Evolutionary conservation across 805 yeast species (phyloP).

Genomic region (Candida takata): DNA sequence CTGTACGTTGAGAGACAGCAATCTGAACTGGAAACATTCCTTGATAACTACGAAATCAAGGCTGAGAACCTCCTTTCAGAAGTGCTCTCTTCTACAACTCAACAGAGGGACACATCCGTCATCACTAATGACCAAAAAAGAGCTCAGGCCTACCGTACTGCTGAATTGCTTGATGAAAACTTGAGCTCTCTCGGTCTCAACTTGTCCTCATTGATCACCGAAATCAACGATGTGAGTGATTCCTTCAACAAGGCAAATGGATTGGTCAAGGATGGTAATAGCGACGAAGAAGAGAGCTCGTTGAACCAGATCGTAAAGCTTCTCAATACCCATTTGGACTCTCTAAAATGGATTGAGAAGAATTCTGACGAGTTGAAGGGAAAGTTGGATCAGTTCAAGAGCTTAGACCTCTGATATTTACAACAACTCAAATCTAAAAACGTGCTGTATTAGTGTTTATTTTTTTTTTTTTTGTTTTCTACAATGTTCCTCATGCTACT

Average conservation of each 20-base stretch:
- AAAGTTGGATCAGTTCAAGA: conserved; percentile 41
- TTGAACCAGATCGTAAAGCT: conserved; percentile 69
- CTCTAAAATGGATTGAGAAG: conserved; percentile 79
- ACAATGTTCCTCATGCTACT: too few relatives aligned
- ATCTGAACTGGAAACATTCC: conserved; percentile 75
- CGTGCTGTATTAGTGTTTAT: too few relatives aligned
- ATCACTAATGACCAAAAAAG: conserved; percentile 76
- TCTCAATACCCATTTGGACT: conserved; percentile 82
- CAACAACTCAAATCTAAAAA: neutral
- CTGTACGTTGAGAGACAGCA: conserved; percentile 87
- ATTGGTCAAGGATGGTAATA: conserved; percentile 26
- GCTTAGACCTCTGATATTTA: conserved; percentile 11
- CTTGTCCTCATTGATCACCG: conserved; percentile 66
- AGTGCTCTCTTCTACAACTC: conserved; percentile 27
- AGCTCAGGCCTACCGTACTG: conserved; percentile 81
- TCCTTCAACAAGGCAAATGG: conserved; percentile 61
- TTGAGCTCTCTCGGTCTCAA: conserved; percentile 72
- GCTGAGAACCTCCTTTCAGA: conserved; percentile 31
- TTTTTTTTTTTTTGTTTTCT: too few relatives aligned
- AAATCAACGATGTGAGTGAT: conserved; percentile 77
- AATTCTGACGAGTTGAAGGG: conserved; percentile 62
- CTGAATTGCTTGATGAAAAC: conserved; percentile 77
- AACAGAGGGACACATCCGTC: conserved; percentile 25
- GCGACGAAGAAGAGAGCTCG: conserved; percentile 37
- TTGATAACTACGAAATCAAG: conserved; percentile 67